Evolutionary conservation across 106 monocot genomes (phyloP), one percentile per base, ranked within the genome.

Genomic region (Agapanthus africanus): DNA sequence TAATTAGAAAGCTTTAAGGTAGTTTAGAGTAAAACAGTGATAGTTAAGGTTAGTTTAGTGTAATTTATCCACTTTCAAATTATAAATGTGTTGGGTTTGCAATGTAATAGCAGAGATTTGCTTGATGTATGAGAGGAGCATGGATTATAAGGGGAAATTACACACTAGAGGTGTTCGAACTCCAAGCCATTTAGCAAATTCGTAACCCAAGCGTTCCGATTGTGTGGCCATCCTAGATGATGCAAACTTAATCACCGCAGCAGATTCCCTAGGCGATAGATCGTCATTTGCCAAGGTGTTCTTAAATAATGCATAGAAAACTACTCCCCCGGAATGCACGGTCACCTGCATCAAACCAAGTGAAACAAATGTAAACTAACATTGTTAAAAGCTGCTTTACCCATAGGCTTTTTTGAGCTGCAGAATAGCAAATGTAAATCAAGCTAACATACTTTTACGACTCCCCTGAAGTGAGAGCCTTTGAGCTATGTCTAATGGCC

Each of bases 181-280:
- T 78, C 93, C 90, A 59, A 94, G 82, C 78, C 71, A 84, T 76
- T 80, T 94, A n/a, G 93, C 93, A 72, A 94, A 81, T 71, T 90
- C 93, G 65, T 94, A 87, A 52, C 93, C 93, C 71, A 94, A 70
- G 30, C 90, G 89, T 74, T 94, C 90, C 18, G 93, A 94, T 69
- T 94, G 93, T 66, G 87, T 90, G 2, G 90, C 93, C 93, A 94
- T 90, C 54, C 93, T 79, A 40, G 93, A 87, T 44, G 87, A 78
- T 69, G 90, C 77, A 70, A 94, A 74, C 71, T 94, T 90, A 63
- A 94, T 81, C 19, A 94, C 93, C 23, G 84, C 87, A n/a, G 78
- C 85, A 19, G 84, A 74, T 67, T 90, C 81, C 54, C 74, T 81
- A 56, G 69, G 64, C 32, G 63, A 21, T 23, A 41, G 39, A 38